A percentile compares a stretch with the other conserved stretches of the same genome.
phyloP scores from a whole-genome alignment of 306 rosid species.

The Trifolium repens region DNA sequence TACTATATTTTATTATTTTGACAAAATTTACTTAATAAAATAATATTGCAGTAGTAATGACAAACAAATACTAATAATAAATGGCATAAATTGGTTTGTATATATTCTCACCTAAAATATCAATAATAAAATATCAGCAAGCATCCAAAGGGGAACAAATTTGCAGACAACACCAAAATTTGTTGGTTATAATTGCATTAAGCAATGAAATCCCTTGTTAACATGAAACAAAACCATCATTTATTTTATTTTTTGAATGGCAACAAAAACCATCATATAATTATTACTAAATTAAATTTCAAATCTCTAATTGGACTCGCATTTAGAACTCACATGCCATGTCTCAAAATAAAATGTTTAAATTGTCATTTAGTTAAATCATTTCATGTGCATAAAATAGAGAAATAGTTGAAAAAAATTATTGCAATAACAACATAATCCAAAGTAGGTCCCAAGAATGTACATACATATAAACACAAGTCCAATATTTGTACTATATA shows the following conservation, averaged over 20 bases:
- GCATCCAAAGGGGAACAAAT: constrained; percentile 33
- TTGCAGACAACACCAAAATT: constrained; percentile 34
- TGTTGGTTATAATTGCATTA: constrained; percentile 39
- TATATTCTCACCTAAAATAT: constrained; percentile 16
- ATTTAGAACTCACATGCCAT: constrained; percentile 60
- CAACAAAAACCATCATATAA: constrained; percentile 40
- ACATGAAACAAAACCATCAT: constrained; percentile 38
- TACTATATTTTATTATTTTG: no score
- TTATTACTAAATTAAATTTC: constrained; percentile 36
- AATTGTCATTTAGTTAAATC: constrained; percentile 48
- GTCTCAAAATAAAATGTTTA: constrained; percentile 47
- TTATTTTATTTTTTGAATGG: no score
- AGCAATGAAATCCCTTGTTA: constrained; percentile 33
- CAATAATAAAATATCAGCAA: constrained; percentile 12
- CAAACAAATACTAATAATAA: background rate
- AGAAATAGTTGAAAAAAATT: constrained; percentile 27
- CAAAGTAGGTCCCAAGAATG: constrained; percentile 41
- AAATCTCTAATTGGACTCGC: constrained; percentile 48
- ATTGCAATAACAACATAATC: constrained; percentile 29
- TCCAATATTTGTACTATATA: constrained; percentile 16
- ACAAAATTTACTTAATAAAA: background rate
- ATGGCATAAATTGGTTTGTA: constrained; percentile 15
- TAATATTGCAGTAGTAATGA: constrained; percentile 11
- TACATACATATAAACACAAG: constrained; percentile 35
- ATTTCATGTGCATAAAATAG: constrained; percentile 50